A percentile compares a stretch with the other conserved stretches of the same genome.
These are phyloP conservation scores for Mycena pura DNA, from an alignment of 768 basidiomycete genomes.

Conservation along the genomic window DNA sequence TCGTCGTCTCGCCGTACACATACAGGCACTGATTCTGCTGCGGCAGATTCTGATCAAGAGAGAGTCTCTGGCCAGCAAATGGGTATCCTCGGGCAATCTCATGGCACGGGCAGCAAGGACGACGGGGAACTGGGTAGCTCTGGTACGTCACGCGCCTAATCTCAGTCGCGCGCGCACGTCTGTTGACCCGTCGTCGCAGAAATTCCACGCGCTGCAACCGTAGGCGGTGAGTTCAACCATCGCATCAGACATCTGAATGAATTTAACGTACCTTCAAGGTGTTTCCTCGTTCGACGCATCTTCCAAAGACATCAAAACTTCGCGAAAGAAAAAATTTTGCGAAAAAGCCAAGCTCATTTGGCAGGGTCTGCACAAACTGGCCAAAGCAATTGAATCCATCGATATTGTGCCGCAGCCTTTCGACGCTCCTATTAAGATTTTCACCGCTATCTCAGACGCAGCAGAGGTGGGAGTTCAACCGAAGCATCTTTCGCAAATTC, in stretches of 20 bases:
- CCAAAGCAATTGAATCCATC: background rate
- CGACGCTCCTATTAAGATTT: background rate
- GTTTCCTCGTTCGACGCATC: background rate
- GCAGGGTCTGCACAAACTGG: background rate
- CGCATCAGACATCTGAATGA: background rate
- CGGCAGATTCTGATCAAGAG: background rate
- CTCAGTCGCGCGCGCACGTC: background rate
- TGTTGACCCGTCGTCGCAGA: background rate
- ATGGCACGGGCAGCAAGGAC: background rate
- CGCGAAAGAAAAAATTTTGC: background rate
- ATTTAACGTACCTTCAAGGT: too few species aligned
- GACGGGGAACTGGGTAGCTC: background rate
- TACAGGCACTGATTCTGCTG: background rate
- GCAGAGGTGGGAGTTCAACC: background rate
- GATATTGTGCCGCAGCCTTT: background rate
- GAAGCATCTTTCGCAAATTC: background rate
- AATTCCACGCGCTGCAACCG: background rate
- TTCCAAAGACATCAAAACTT: background rate
- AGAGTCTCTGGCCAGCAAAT: background rate
- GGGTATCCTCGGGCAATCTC: background rate
- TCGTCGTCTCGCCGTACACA: background rate
- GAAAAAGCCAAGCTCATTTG: background rate
- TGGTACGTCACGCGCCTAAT: background rate
- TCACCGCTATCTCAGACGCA: background rate
- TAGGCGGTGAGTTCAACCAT: background rate